Conservation (phyloP, 225 moss, liverwort and hornwort genomes). For the Neckera pumila region DNA sequence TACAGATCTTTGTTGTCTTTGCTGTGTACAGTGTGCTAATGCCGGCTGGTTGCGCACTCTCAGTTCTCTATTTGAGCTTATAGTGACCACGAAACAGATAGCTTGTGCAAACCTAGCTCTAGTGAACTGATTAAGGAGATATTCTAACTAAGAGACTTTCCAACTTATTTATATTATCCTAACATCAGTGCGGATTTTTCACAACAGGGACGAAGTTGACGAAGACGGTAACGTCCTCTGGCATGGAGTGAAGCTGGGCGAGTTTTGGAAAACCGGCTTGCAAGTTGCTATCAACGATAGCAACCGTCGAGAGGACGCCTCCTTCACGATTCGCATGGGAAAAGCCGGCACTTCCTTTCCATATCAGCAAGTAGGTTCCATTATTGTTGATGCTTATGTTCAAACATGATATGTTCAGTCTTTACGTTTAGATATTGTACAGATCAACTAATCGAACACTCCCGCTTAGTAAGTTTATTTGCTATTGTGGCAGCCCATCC, state of each 20-base stretch:
- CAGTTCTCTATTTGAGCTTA: neutral
- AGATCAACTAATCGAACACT: too few species aligned
- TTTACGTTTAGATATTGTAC: neutral
- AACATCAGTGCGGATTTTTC: neutral
- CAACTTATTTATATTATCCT: neutral
- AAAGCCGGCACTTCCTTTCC: neutral
- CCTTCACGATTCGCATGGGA: neutral
- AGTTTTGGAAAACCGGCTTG: neutral
- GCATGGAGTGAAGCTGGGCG: neutral
- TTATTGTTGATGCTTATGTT: too few species aligned
- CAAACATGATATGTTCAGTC: neutral
- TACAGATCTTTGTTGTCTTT: neutral
- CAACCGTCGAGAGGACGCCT: neutral
- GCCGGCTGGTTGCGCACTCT: neutral
- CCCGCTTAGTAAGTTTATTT: neutral
- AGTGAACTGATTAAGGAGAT: too few species aligned
- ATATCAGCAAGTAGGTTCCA: slow-evolving; percentile 10
- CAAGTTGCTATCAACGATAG: slow-evolving; percentile 12
- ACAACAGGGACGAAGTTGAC: neutral
- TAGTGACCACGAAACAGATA: neutral
- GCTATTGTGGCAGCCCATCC: neutral
- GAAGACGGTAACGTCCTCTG: neutral
- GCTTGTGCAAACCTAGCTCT: neutral
- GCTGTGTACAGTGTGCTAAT: too few species aligned
- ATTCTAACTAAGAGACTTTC: too few species aligned